phyloP scores from a whole-genome alignment of 306 rosid genomes.

The Alnus rubra region DNA sequence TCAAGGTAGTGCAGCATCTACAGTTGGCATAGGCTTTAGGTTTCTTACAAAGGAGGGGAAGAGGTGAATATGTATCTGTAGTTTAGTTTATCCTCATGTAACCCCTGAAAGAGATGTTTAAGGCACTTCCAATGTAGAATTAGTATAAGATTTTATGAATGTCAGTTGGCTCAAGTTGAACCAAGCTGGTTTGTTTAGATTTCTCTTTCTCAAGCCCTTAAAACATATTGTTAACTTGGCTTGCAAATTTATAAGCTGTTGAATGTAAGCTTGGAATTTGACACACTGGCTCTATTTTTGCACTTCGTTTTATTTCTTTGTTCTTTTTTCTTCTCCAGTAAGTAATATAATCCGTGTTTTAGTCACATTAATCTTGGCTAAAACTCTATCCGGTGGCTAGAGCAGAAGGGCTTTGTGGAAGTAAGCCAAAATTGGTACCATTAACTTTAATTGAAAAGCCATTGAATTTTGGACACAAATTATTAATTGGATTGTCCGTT shows the following conservation, averaged over 20 bases:
- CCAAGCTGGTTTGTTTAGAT: neutral
- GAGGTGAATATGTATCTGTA: conserved; percentile 26
- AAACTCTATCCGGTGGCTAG: no score
- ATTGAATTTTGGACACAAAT: no score
- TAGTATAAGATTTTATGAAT: neutral
- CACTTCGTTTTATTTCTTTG: neutral
- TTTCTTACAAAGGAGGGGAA: neutral
- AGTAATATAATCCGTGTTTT: no score
- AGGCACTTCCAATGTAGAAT: neutral
- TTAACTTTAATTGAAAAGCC: no score
- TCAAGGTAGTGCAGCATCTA: conserved; percentile 30
- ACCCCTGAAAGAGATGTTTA: neutral
- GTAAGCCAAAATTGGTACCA: no score
- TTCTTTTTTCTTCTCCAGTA: no score
- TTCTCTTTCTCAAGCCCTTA: neutral
- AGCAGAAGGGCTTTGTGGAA: no score
- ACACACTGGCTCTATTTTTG: neutral
- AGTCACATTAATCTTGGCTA: no score
- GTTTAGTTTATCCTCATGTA: conserved; percentile 5
- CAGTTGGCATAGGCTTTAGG: conserved; percentile 16
- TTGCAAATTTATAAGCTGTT: neutral
- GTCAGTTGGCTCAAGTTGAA: neutral
- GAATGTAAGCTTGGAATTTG: neutral
- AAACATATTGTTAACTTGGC: neutral
- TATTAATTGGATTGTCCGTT: no score